Percentiles rank a stretch among this genome's conserved stretches.
These are phyloP conservation scores for Metschnikowia hibisci DNA, from an alignment of 805 yeast species.

Conservation along the genomic window DNA sequence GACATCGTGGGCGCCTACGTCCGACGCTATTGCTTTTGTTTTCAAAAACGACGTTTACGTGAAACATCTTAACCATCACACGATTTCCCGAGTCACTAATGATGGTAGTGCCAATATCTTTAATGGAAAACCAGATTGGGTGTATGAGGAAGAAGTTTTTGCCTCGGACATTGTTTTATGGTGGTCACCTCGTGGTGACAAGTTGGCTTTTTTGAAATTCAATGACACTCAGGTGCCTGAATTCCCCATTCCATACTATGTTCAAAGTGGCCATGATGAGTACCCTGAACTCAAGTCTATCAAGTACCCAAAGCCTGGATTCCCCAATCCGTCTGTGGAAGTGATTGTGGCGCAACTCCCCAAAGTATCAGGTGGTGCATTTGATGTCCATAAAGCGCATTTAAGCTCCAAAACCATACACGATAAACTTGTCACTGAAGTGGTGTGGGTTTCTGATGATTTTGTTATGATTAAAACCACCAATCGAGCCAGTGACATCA, in stretches of 20 bases:
- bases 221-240: constrained; percentile 74
- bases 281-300: constrained; percentile 54
- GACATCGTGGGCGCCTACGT: constrained; percentile 74
- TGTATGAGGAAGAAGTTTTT: constrained; percentile 86
- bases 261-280: constrained; percentile 42
- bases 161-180: constrained; percentile 67
- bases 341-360: constrained; percentile 16
- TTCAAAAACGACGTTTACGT: constrained; percentile 66
- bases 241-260: constrained; percentile 72
- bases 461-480: constrained; percentile 55
- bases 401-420: constrained; percentile 10
- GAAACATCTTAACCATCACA: constrained; percentile 30
- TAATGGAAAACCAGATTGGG: constrained; percentile 94
- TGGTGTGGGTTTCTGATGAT: constrained; percentile 51
- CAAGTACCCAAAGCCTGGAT: constrained; percentile 80
- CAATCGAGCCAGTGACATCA: constrained; percentile 55
- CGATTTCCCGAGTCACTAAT: constrained; percentile 49
- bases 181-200: constrained; percentile 82
- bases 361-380: constrained; percentile 10
- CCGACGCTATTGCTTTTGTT: constrained; percentile 62
- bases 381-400: constrained; percentile 8
- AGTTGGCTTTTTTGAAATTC: constrained; percentile 58
- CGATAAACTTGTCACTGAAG: constrained; percentile 52
- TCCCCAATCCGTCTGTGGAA: constrained; percentile 63
- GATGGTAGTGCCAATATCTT: constrained; percentile 72